Evolutionary conservation across 148 eudicot species (phyloP).

Genomic region (Nyssa sinensis): DNA sequence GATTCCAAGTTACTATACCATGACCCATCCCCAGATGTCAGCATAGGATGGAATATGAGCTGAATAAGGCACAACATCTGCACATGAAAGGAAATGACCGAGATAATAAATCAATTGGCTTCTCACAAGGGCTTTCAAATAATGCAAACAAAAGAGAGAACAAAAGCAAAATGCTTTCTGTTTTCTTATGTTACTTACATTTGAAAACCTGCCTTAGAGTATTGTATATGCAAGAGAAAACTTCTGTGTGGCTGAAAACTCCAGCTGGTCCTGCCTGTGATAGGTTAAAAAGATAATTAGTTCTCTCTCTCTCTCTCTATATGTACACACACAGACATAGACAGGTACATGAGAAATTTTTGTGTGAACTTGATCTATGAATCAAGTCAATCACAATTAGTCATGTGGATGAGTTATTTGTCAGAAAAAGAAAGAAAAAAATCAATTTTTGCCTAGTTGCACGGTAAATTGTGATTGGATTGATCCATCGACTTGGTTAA

Average conservation of each 20-base stretch:
- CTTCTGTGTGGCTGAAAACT: conserved; percentile 89
- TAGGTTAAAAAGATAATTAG: not conserved
- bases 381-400: too few relatives aligned
- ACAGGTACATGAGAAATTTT: too few relatives aligned
- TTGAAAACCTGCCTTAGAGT: conserved; percentile 91
- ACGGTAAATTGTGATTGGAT: too few relatives aligned
- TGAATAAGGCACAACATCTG: conserved; percentile 97
- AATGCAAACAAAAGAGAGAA: not conserved
- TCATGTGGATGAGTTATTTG: too few relatives aligned
- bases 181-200: conserved; percentile 41
- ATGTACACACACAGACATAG: not conserved
- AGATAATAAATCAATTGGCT: not conserved
- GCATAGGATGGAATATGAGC: conserved; percentile 97
- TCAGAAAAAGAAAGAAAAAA: too few relatives aligned
- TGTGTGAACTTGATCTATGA: too few relatives aligned
- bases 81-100: conserved; percentile 20
- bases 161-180: not conserved
- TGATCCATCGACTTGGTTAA: too few relatives aligned
- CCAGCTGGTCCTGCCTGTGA: conserved; percentile 97
- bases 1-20: conserved; percentile 44
- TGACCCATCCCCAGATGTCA: conserved; percentile 98
- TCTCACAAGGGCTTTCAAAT: not conserved
- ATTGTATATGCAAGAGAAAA: conserved; percentile 85
- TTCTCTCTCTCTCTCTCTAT: not conserved
- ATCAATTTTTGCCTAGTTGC: too few relatives aligned